Conservation (phyloP, 129 eudicot species). For the Ambrosia trifida region DNA sequence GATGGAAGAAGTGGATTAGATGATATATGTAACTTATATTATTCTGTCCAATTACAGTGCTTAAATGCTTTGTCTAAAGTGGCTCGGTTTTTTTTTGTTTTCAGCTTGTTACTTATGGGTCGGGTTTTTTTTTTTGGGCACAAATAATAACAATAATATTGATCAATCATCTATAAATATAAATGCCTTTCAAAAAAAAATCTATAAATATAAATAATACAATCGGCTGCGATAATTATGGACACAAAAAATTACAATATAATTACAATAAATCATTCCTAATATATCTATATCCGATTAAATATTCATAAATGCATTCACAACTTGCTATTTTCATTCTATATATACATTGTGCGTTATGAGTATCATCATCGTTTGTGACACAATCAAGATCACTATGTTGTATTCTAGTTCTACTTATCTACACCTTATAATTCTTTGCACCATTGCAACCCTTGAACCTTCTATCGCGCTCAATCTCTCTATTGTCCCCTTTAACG, state of each 20-base stretch:
- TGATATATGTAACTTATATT: background rate
- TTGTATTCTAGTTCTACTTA: conserved; percentile 17
- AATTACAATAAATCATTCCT: no score
- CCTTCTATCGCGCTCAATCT: conserved; percentile 23
- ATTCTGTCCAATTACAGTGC: background rate
- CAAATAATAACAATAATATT: no score
- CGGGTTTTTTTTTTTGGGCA: no score
- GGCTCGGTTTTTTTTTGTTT: background rate
- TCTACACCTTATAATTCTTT: conserved; percentile 16
- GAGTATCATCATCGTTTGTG: conserved; percentile 1
- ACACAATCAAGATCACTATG: conserved; percentile 17
- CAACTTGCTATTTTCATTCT: no score
- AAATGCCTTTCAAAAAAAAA: no score
- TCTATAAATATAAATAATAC: no score
- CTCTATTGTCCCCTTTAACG: conserved; percentile 8
- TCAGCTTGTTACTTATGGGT: background rate
- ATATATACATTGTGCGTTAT: conserved; percentile 1
- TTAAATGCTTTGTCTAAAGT: background rate
- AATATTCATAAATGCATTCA: conserved; percentile 12
- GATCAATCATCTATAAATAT: no score
- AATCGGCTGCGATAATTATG: no score
- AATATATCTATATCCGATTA: no score
- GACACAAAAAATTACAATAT: no score
- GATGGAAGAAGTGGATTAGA: conserved; percentile 88
- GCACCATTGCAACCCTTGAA: conserved; percentile 15